Percentiles rank a stretch among this genome's conserved stretches.
Evolutionary conservation across 2,329 filamentous ascomycete genomes (phyloP).

Genomic region (Clarireedia monteithiana): DNA sequence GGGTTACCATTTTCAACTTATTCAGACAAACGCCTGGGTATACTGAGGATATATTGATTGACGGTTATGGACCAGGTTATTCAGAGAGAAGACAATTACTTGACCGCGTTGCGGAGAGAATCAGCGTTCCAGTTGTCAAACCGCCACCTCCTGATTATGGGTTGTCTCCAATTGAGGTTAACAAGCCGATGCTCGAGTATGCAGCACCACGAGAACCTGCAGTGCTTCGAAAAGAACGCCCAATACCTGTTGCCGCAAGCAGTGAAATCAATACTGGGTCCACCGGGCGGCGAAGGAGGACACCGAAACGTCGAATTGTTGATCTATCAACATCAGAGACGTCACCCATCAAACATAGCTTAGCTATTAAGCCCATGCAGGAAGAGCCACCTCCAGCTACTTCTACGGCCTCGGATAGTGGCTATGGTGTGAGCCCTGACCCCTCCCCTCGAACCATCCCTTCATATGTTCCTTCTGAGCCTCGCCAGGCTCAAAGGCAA

Average conservation of each 20-base stretch:
- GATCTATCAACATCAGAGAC: slow-evolving; percentile 46
- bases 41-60: slow-evolving; percentile 82
- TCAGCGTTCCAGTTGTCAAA: slow-evolving; percentile 71
- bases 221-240: slow-evolving; percentile 52
- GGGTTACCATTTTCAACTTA: slow-evolving; percentile 89
- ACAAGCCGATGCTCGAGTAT: slow-evolving; percentile 57
- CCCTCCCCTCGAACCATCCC: slow-evolving; percentile 24
- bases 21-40: slow-evolving; percentile 88
- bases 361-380: slow-evolving; percentile 16
- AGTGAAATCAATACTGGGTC: slow-evolving; percentile 53
- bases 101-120: slow-evolving; percentile 69
- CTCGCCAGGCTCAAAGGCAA: slow-evolving; percentile 21
- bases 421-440: slow-evolving; percentile 27
- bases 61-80: slow-evolving; percentile 75
- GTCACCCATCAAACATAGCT: slow-evolving; percentile 21
- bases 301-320: slow-evolving; percentile 55
- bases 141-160: slow-evolving; percentile 52
- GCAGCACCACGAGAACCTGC: slow-evolving; percentile 40
- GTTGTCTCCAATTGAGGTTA: slow-evolving; percentile 54
- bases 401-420: slow-evolving; percentile 18
- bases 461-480: slow-evolving; percentile 24
- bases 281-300: slow-evolving; percentile 48
- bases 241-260: slow-evolving; percentile 41
- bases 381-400: slow-evolving; percentile 16
- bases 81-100: slow-evolving; percentile 77